phyloP scores from a whole-genome alignment of 306 rosid genomes.

The Cajanus cajan region DNA sequence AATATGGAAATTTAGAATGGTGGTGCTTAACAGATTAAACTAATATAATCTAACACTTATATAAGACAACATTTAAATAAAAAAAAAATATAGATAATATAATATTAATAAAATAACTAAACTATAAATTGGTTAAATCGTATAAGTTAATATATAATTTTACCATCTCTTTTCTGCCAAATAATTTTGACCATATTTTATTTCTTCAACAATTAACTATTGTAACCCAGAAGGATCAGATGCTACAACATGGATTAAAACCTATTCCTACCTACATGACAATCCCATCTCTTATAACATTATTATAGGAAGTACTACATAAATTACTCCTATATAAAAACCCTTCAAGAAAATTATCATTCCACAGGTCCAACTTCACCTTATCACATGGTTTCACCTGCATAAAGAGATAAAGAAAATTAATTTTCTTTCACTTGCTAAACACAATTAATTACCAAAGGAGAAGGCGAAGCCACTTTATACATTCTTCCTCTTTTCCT shows the following conservation, averaged over 20 bases:
- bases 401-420: conserved; percentile 12
- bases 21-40: too few species aligned
- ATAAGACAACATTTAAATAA: too few species aligned
- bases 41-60: too few species aligned
- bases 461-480: neutral
- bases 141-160: too few species aligned
- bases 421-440: neutral
- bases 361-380: neutral
- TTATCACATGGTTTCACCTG: conserved; percentile 59
- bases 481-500: too few species aligned
- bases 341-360: conserved; percentile 38
- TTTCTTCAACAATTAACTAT: neutral
- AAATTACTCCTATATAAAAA: neutral
- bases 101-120: too few species aligned
- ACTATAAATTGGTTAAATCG: too few species aligned
- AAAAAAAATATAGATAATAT: too few species aligned
- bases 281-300: neutral
- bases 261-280: neutral
- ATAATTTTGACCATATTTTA: neutral
- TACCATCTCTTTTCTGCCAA: neutral
- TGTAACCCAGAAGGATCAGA: neutral
- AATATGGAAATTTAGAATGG: neutral
- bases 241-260: neutral
- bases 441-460: neutral
- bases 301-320: conserved; percentile 24